phyloP scores from a whole-genome alignment of 2,329 filamentous ascomycete genomes.

The Exophiala mesophila region DNA sequence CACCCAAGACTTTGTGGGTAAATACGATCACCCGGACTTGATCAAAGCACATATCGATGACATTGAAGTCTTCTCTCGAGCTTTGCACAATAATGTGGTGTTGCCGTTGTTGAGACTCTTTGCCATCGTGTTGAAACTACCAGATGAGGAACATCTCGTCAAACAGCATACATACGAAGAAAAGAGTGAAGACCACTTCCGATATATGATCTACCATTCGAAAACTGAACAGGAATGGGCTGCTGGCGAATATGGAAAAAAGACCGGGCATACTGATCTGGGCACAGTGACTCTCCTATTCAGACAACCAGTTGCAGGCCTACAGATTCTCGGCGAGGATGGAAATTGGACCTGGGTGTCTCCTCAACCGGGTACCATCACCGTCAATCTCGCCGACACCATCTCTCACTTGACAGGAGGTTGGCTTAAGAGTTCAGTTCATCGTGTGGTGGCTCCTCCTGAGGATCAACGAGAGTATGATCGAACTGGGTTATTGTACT shows the following conservation, averaged over 20 bases:
- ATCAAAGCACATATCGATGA: conserved; percentile 46
- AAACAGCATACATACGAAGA: conserved; percentile 55
- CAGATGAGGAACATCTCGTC: conserved; percentile 53
- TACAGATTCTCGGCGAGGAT: conserved; percentile 47
- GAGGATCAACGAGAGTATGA: conserved; percentile 43
- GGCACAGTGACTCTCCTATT: conserved; percentile 54
- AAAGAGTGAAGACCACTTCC: conserved; percentile 53
- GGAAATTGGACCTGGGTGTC: conserved; percentile 46
- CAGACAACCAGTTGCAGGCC: conserved; percentile 51
- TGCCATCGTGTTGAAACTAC: conserved; percentile 55
- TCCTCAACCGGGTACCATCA: conserved; percentile 44
- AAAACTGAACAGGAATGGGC: conserved; percentile 45
- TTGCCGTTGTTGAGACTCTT: conserved; percentile 52
- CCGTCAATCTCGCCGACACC: conserved; percentile 48
- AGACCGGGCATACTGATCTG: conserved; percentile 52
- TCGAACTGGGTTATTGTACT: conserved; percentile 41
- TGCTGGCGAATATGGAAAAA: conserved; percentile 39
- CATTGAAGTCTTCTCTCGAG: conserved; percentile 52
- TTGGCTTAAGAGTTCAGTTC: conserved; percentile 47
- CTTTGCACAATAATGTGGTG: conserved; percentile 52
- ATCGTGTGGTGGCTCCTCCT: conserved; percentile 46
- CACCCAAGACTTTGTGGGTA: conserved; percentile 39
- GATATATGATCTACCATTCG: conserved; percentile 56
- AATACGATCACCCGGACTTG: conserved; percentile 40
- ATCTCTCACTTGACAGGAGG: conserved; percentile 46